Conservation (phyloP, 2,329 filamentous ascomycete species). For the Aureobasidium sp. region DNA sequence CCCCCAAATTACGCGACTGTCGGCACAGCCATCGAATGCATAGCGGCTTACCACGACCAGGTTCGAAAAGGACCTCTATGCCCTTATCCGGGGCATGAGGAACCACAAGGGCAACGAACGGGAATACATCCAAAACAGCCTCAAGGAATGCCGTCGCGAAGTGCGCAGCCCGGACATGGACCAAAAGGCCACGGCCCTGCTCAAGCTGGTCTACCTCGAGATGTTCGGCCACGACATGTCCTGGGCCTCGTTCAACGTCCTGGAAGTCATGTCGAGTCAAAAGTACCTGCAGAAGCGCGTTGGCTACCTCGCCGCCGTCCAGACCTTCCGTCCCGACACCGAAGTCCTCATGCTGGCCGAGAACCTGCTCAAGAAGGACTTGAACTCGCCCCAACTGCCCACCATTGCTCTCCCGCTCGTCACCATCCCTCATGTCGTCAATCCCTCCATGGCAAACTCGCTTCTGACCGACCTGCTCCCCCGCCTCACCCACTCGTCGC, state of each 20-base stretch:
- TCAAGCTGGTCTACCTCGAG: constrained; percentile 95
- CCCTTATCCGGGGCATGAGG: constrained; percentile 92
- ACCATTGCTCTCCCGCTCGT: constrained; percentile 80
- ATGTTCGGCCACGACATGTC: constrained; percentile 99
- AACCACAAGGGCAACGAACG: constrained; percentile 93
- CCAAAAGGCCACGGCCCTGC: constrained; percentile 87
- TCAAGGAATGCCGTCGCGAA: constrained; percentile 93
- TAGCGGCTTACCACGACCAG: constrained; percentile 40
- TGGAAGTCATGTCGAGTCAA: constrained; percentile 95
- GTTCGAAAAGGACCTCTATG: constrained; percentile 99
- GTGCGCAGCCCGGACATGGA: constrained; percentile 93
- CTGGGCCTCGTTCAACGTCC: constrained; percentile 95
- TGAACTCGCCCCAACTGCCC: constrained; percentile 63
- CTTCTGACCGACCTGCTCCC: constrained; percentile 81
- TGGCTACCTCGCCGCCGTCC: constrained; percentile 88
- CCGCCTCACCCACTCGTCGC: constrained; percentile 75
- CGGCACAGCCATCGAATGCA: not conserved
- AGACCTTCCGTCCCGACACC: constrained; percentile 91
- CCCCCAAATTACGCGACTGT: not conserved
- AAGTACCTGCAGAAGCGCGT: constrained; percentile 95
- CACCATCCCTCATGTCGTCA: constrained; percentile 91
- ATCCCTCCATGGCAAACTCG: constrained; percentile 83
- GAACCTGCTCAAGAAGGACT: constrained; percentile 92
- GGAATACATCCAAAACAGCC: constrained; percentile 86
- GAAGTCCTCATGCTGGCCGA: constrained; percentile 97